Evolutionary conservation across 441 rosid genomes (phyloP).

Genomic region (Aquilaria agallochum): DNA sequence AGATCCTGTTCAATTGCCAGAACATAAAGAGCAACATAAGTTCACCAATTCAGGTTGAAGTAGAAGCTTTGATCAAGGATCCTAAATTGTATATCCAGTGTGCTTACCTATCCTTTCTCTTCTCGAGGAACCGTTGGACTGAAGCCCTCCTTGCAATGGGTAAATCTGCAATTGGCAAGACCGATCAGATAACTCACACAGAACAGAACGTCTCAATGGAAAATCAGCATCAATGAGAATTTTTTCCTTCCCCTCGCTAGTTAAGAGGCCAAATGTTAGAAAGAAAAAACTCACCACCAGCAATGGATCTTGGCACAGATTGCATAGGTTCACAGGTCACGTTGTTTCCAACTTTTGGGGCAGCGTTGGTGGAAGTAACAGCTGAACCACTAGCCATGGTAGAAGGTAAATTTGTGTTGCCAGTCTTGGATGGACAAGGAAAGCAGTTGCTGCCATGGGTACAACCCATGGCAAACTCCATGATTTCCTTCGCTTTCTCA

Average conservation of each 20-base stretch:
- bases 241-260: no score
- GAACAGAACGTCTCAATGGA: no score
- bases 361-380: slow-evolving; percentile 23
- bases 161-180: slow-evolving; percentile 40
- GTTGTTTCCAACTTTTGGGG: slow-evolving; percentile 25
- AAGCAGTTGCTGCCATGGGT: slow-evolving; percentile 19
- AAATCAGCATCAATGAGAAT: no score
- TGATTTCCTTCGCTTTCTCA: slow-evolving; percentile 68
- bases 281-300: slow-evolving; percentile 35
- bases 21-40: slow-evolving; percentile 15
- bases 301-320: slow-evolving; percentile 27
- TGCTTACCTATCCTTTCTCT: slow-evolving; percentile 80
- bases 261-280: neutral
- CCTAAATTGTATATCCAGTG: neutral
- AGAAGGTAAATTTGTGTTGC: slow-evolving; percentile 9
- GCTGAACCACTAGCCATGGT: slow-evolving; percentile 18
- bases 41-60: neutral
- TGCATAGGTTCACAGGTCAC: slow-evolving; percentile 28
- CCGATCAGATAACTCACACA: no score
- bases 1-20: slow-evolving; percentile 36
- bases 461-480: slow-evolving; percentile 54
- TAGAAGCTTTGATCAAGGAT: no score
- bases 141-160: slow-evolving; percentile 91
- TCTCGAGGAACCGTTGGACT: slow-evolving; percentile 79
- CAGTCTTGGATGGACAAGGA: no score